phyloP scores from a whole-genome alignment of 768 basidiomycete species.

The Boletus reticulatus region DNA sequence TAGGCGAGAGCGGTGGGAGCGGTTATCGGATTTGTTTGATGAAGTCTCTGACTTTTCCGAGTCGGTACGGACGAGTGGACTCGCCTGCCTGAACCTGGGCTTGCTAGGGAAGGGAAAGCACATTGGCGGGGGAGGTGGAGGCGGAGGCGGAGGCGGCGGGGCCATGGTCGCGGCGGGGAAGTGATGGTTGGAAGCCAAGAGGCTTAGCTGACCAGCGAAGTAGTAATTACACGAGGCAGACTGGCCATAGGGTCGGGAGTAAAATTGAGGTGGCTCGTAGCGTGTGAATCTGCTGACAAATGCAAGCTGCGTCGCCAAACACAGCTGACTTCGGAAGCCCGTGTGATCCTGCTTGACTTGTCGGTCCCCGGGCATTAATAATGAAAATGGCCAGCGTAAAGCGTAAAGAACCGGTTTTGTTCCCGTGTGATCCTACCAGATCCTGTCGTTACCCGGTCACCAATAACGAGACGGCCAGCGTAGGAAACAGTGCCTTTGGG shows the following conservation, averaged over 20 bases:
- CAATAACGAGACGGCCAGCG: conserved; percentile 13
- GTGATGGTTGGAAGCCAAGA: conserved; percentile 18
- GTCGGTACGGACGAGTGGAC: conserved; percentile 34
- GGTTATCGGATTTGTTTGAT: conserved; percentile 33
- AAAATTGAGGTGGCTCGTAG: conserved; percentile 19
- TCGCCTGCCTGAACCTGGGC: conserved; percentile 26
- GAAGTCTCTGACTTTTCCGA: conserved; percentile 45
- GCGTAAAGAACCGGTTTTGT: neutral
- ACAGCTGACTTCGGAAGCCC: conserved; percentile 12
- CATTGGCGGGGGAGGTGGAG: conserved; percentile 49
- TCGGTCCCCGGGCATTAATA: conserved; percentile 5
- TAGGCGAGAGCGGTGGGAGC: conserved; percentile 25
- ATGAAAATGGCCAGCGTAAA: neutral
- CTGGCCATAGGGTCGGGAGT: conserved; percentile 19
- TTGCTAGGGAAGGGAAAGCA: conserved; percentile 54
- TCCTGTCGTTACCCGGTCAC: conserved; percentile 3
- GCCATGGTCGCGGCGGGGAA: conserved; percentile 39
- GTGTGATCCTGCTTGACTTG: conserved; percentile 21
- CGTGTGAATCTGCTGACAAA: conserved; percentile 28
- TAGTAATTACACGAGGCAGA: conserved; percentile 29
- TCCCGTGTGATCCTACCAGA: conserved; percentile 24
- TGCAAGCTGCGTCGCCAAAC: conserved; percentile 22
- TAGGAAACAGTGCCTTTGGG: conserved; percentile 10
- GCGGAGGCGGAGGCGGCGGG: conserved; percentile 46
- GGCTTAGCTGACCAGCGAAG: conserved; percentile 15